Evolutionary conservation across 139 green algal genomes (phyloP).

Genomic region (Zygnema cylindricum): DNA sequence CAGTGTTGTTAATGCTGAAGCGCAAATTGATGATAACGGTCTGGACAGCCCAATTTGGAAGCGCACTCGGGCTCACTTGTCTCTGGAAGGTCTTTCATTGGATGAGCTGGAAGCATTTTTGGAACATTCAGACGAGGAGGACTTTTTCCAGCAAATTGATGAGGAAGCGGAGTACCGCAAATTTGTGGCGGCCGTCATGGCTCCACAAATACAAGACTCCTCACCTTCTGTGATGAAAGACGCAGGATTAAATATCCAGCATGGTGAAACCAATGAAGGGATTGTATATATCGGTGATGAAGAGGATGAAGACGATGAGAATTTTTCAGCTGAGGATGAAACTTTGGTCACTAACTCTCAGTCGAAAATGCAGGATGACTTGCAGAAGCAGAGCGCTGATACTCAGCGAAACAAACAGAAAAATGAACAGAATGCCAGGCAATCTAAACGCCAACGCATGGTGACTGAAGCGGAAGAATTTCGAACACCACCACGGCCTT

Average conservation of each 20-base stretch:
- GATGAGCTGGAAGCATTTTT: slow-evolving; percentile 44
- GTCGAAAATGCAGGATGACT: not conserved
- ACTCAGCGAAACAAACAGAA: not conserved
- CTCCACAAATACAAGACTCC: not conserved
- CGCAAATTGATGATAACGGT: not conserved
- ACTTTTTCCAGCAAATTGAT: slow-evolving; percentile 31
- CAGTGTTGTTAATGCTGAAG: not conserved
- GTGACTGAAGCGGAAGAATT: not conserved
- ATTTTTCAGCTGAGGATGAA: slow-evolving; percentile 3
- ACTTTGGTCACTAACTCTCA: not conserved
- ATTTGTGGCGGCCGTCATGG: slow-evolving; percentile 41
- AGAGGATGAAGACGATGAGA: slow-evolving; percentile 15
- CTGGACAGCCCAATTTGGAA: slow-evolving; percentile 13
- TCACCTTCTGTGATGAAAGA: not conserved
- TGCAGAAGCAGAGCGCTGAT: not conserved
- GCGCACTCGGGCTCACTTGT: slow-evolving; percentile 35
- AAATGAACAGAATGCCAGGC: not conserved
- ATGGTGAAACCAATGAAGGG: not conserved
- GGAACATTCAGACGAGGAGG: slow-evolving; percentile 34
- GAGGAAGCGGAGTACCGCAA: slow-evolving; percentile 44
- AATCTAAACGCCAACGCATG: not conserved
- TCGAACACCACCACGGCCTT: not conserved
- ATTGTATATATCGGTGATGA: not conserved
- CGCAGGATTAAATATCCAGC: not conserved
- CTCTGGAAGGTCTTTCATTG: slow-evolving; percentile 37